Evolutionary conservation across 208 protist species (phyloP).

Genomic region (Acanthamoeba rhysodes): DNA sequence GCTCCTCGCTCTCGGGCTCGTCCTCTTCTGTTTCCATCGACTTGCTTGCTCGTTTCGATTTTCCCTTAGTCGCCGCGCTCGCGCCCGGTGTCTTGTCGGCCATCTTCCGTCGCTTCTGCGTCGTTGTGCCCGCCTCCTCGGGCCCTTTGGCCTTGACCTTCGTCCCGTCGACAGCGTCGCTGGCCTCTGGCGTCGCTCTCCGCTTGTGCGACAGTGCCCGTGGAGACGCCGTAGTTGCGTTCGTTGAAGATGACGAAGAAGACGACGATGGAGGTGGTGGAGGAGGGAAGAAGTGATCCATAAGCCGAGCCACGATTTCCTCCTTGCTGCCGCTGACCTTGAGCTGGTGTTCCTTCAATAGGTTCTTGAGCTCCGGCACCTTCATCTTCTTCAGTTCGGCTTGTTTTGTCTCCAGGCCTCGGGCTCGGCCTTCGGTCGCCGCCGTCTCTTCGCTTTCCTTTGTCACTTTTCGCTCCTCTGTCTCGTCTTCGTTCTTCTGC

Average conservation of each 20-base stretch:
- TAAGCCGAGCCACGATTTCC: not conserved
- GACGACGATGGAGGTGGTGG: not conserved
- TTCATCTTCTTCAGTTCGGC: slow-evolving; percentile 51
- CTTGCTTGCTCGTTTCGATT: not conserved
- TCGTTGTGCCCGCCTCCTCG: not conserved
- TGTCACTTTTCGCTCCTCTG: not conserved
- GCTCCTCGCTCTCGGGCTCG: not conserved
- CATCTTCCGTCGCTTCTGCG: not conserved
- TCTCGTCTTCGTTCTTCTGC: not conserved
- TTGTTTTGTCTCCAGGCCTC: not conserved
- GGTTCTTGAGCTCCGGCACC: not conserved
- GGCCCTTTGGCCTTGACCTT: not conserved
- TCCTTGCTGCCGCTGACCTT: slow-evolving; percentile 15
- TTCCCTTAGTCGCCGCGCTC: not conserved
- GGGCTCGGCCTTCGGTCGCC: not conserved
- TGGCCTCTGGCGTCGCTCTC: not conserved
- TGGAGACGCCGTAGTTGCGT: not conserved
- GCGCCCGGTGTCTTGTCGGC: not conserved
- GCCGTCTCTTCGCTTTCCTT: not conserved
- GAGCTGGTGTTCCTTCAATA: not conserved
- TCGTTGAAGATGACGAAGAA: not conserved
- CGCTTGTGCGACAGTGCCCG: not conserved
- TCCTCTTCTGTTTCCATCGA: not conserved
- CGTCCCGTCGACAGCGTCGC: not conserved
- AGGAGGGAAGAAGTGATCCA: not conserved